Evolutionary conservation across 805 yeast genomes (phyloP), one percentile per base, ranked within the genome.

Genomic region (Cyberlindnera suaveolens): DNA sequence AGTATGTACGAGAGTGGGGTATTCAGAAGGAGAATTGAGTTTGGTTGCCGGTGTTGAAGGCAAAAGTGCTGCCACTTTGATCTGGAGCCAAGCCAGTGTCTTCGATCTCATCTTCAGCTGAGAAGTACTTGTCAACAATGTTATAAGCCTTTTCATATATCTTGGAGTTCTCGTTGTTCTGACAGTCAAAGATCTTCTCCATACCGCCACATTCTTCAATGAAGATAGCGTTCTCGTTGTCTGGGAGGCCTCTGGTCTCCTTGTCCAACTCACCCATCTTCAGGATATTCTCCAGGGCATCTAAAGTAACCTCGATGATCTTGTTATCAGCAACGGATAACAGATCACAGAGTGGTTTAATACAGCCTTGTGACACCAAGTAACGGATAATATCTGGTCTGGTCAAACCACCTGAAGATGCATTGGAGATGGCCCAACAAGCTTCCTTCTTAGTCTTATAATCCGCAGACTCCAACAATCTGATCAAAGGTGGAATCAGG

Each of bases 131-230:
- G 61, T 87, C 96, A 65, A 93, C 89, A 60, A 93, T 87, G 53
- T 72, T 72, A 70, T 77, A 93, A 30, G 98, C 95, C 70, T 89
- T 90, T 62, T 85, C 79, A 67, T 93, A 93, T 60, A 93, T 86
- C 61, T 83, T 86, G 62, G 91, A 95, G 67, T 91, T 93, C 60
- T 81, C 86, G 68, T 87, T 89, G 63, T 76, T 79, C 74, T 93
- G 99, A 63, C 96, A 85, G 48, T 86, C 88, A 66, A 85, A 84
- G 57, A 93, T 91, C 71, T 87, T 90, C 65, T 93, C 98, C 80
- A 89, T 84, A 50, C 99, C 99, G 57, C 97, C 98, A 36, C 97
- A 97, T 65, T 91, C 97, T 70, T 93, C 99, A 61, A 93, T 85
- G 68, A 68, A 88, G 49, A 89, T 75, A 23, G 98, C 96, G 62